Conservation (phyloP, 352 stramenopile genomes). For the Elongisporangium prolatum region DNA sequence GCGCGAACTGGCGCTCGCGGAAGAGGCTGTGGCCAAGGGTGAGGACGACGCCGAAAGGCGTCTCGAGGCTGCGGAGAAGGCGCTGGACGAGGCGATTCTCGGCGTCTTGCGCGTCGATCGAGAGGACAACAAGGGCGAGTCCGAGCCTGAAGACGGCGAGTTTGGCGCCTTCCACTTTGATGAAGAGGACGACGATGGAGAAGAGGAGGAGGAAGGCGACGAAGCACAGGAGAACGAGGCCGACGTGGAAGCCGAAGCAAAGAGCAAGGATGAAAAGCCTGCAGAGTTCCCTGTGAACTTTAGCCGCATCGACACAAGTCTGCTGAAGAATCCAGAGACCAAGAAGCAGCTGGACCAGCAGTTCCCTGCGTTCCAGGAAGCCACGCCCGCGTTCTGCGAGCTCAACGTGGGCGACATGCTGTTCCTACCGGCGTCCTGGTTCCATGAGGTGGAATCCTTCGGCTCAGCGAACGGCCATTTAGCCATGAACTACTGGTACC, state of each 20-base stretch:
- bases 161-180: conserved; percentile 41
- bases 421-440: conserved; percentile 96
- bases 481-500: conserved; percentile 89
- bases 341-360: conserved; percentile 30
- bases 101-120: conserved; percentile 62
- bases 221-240: conserved; percentile 42
- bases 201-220: conserved; percentile 57
- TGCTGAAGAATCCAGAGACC: conserved; percentile 26
- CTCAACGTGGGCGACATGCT: conserved; percentile 93
- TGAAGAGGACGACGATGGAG: conserved; percentile 48
- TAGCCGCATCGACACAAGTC: conserved; percentile 59
- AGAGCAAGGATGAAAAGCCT: conserved; percentile 35
- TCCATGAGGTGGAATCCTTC: conserved; percentile 95
- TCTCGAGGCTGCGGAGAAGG: conserved; percentile 50
- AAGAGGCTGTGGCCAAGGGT: conserved; percentile 42
- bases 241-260: conserved; percentile 22
- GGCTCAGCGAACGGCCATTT: conserved; percentile 61
- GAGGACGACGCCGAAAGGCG: conserved; percentile 39
- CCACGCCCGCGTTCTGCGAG: conserved; percentile 65
- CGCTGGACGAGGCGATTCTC: conserved; percentile 72
- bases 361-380: conserved; percentile 54
- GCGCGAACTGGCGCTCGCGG: conserved; percentile 47
- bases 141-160: conserved; percentile 35
- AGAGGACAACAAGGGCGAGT: conserved; percentile 27
- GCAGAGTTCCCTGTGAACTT: conserved; percentile 74